Evolutionary conservation across 108 stramenopile species (phyloP), one percentile per base, ranked within the genome.

Genomic region (Conticribra weissflogii): DNA sequence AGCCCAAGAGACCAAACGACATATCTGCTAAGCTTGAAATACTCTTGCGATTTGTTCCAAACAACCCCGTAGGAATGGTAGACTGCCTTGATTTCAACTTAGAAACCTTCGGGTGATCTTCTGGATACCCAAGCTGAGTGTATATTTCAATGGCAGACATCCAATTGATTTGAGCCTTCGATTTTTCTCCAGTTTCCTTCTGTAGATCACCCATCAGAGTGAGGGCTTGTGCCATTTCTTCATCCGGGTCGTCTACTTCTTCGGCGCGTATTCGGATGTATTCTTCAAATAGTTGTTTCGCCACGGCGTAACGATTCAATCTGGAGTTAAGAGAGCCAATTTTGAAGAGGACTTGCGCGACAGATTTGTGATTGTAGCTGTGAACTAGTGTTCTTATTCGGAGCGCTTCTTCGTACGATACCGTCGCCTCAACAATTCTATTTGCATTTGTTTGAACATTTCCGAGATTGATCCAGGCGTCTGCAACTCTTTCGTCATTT

Each of bases 161-260:
- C 79, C 79, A 80, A 52, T 80, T 72, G 32, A 68, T 80, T 56
- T 68, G 71, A 4, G 79, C 79, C 67, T 73, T 80, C 7, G 79
- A 73, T 49, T 73, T 72, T 36, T 73, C 79, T 0, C 67, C 62
- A 7, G 67, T 63, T 19, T 68, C 72, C 34, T 59, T 63, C 29
- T 80, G 79, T 7, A 69, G 59, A 53, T 80, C 79, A 0, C 79
- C 79, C 53, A 73, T 51, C 29, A 80, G 46, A 14, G 79, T 73
- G 17, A 80, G 61, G 0, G 79, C 79, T 21, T 73, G 71, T 0
- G 79, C 79, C 72, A 80, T 73, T 48, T 80, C 79, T 58, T 72
- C 71, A 31, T 80, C 79, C 24, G 79, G 79, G 32, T 80, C 67
- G 23, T 44, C 59, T 41, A 58, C 79, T 29, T 72, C 71, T 50